Percentiles rank a stretch among this genome's conserved stretches.
These are phyloP conservation scores for Suillus spraguei DNA, from an alignment of 768 basidiomycete genomes.

Conservation along the genomic window DNA sequence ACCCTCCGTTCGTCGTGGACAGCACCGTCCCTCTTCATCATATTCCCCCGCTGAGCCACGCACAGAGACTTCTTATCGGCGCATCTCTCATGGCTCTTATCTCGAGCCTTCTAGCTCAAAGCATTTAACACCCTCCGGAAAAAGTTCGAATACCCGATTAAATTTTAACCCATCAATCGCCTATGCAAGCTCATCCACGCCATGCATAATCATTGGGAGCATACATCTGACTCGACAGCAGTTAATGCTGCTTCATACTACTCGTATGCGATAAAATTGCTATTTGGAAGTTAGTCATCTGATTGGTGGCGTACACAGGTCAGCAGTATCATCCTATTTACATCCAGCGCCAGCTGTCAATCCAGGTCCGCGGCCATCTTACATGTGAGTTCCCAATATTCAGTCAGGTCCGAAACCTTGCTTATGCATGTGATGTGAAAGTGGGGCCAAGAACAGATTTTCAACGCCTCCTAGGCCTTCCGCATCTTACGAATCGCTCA, in stretches of 20 bases:
- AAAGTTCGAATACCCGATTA: constrained; percentile 20
- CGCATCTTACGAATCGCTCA: constrained; percentile 8
- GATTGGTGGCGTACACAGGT: constrained; percentile 34
- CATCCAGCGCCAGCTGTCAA: constrained; percentile 17
- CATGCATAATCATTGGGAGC: constrained; percentile 6
- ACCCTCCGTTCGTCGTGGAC: constrained; percentile 16
- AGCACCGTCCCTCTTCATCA: constrained; percentile 13
- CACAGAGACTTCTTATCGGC: constrained; percentile 22
- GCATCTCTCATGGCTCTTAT: constrained; percentile 19
- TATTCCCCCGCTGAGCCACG: constrained; percentile 11
- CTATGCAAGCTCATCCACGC: constrained; percentile 35
- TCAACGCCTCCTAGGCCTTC: constrained; percentile 17
- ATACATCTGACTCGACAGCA: constrained; percentile 18
- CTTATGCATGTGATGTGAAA: constrained; percentile 2
- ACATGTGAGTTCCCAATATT: constrained; percentile 24
- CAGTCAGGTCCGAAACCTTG: neutral
- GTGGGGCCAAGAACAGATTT: constrained; percentile 7
- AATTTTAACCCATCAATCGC: constrained; percentile 51
- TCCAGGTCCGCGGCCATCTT: constrained; percentile 17
- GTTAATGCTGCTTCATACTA: constrained; percentile 49
- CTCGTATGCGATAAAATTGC: constrained; percentile 43
- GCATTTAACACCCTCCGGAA: neutral
- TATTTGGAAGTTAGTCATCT: neutral
- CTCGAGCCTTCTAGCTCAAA: constrained; percentile 12
- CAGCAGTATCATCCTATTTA: constrained; percentile 55